Conservation (phyloP, 768 basidiomycete species). For the Phlebiopsis gigantea region DNA sequence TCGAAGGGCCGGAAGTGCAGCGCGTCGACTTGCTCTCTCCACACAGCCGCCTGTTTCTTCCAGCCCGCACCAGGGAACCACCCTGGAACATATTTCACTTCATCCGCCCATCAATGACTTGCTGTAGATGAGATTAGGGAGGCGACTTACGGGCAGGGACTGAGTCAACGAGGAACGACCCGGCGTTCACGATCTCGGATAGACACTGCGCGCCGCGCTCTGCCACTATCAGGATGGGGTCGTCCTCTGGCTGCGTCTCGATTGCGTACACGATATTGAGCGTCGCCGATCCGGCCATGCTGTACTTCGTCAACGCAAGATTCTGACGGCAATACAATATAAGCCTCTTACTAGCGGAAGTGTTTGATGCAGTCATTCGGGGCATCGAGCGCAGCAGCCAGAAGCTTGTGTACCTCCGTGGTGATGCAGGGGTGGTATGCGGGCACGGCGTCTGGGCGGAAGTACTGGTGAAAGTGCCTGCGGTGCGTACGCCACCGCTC, state of each 20-base stretch:
- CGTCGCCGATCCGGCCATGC: conserved; percentile 29
- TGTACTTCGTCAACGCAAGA: no score
- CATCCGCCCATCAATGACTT: no score
- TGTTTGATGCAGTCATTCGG: conserved; percentile 32
- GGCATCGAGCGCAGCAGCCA: conserved; percentile 23
- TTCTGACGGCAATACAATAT: no score
- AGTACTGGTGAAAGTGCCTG: conserved; percentile 6
- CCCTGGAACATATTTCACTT: conserved; percentile 19
- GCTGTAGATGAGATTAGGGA: no score
- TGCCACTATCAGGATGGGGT: conserved; percentile 36
- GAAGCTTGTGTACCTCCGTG: conserved; percentile 17
- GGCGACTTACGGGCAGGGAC: conserved; percentile 5
- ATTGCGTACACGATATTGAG: conserved; percentile 42
- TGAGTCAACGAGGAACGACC: conserved; percentile 6
- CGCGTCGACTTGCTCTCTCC: not conserved
- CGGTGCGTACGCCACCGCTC: conserved; percentile 5
- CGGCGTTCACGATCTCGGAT: not conserved
- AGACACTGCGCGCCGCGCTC: conserved; percentile 29
- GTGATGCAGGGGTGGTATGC: conserved; percentile 16
- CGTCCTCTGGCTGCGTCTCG: conserved; percentile 29
- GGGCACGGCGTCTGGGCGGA: conserved; percentile 7
- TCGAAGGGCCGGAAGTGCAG: conserved; percentile 10
- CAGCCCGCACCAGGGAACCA: conserved; percentile 22
- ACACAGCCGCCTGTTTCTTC: conserved; percentile 9
- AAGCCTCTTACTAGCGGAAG: conserved; percentile 29